phyloP scores from a whole-genome alignment of 2,329 filamentous ascomycete genomes.

The Ceratocystis papillata region DNA sequence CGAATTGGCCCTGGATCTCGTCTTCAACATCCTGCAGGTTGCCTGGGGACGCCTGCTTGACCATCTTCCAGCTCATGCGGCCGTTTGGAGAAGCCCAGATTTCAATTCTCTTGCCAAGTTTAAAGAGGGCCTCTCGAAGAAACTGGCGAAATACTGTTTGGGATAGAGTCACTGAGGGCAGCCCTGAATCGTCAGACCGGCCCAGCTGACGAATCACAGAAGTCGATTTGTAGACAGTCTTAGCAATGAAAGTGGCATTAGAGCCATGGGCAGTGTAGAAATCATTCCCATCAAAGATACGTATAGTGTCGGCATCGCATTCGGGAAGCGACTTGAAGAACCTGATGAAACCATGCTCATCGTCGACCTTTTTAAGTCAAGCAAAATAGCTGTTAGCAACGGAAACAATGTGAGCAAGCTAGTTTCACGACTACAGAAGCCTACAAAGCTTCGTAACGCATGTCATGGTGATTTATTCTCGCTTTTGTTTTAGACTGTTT shows the following conservation, averaged over 20 bases:
- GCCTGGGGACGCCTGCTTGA: constrained; percentile 85
- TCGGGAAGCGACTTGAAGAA: constrained; percentile 80
- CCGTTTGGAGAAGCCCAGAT: constrained; percentile 69
- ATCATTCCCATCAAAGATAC: constrained; percentile 87
- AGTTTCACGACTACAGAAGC: neutral
- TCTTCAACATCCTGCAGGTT: constrained; percentile 97
- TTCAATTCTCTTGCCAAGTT: constrained; percentile 80
- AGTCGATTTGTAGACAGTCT: constrained; percentile 90
- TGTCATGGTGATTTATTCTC: neutral
- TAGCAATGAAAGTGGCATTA: constrained; percentile 73
- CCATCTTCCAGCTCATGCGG: constrained; percentile 83
- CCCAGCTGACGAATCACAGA: constrained; percentile 88
- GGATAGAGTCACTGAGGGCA: constrained; percentile 91
- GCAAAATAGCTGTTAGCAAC: constrained; percentile 17
- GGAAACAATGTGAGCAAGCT: neutral
- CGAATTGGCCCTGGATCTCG: constrained; percentile 75
- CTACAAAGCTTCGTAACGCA: neutral
- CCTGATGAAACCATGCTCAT: constrained; percentile 92
- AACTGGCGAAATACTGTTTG: constrained; percentile 93
- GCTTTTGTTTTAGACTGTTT: neutral
- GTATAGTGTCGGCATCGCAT: constrained; percentile 62
- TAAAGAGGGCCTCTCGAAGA: constrained; percentile 84
- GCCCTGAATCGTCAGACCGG: constrained; percentile 66
- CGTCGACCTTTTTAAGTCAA: constrained; percentile 58
- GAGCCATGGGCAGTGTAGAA: constrained; percentile 91